Conservation (phyloP, 2,329 filamentous ascomycete species). For the Alternaria incomplexa region DNA sequence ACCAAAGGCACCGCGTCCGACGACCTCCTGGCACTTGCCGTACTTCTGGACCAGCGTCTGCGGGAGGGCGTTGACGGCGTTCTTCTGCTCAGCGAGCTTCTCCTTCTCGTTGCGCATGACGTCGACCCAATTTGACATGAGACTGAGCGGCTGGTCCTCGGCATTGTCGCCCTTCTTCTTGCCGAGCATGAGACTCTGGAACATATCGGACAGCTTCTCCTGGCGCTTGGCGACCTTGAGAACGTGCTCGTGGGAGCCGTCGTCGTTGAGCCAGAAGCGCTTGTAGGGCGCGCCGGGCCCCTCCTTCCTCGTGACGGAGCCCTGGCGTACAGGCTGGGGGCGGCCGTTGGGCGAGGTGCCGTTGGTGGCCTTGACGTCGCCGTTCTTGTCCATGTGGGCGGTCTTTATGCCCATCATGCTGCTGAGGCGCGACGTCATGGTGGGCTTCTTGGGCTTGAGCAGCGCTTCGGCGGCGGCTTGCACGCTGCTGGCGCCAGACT, state of each 20-base stretch:
- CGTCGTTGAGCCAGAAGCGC: conserved; percentile 64
- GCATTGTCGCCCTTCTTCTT: conserved; percentile 77
- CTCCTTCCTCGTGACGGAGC: conserved; percentile 41
- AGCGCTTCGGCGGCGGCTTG: conserved; percentile 41
- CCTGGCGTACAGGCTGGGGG: conserved; percentile 38
- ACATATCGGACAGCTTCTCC: conserved; percentile 92
- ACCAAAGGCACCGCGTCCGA: conserved; percentile 94
- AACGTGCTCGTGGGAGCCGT: conserved; percentile 83
- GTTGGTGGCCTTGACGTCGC: conserved; percentile 38
- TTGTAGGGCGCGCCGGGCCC: conserved; percentile 33
- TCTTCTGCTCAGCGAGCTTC: conserved; percentile 74
- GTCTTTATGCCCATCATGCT: conserved; percentile 49
- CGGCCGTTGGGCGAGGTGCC: conserved; percentile 31
- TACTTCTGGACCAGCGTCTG: conserved; percentile 93
- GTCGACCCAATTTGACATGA: conserved; percentile 96
- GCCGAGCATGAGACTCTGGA: conserved; percentile 79
- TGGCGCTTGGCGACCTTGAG: conserved; percentile 90
- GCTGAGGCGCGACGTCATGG: conserved; percentile 52
- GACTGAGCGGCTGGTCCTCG: conserved; percentile 80
- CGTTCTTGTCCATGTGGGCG: conserved; percentile 32
- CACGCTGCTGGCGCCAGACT: conserved; percentile 35
- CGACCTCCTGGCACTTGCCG: conserved; percentile 96
- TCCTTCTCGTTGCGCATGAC: conserved; percentile 89
- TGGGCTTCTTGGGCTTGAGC: conserved; percentile 48
- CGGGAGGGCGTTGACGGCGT: conserved; percentile 75